A percentile compares a stretch with the other conserved stretches of the same genome.
Conservation (phyloP, 257 asterid genomes). For the Salvia miltiorrhiza region DNA sequence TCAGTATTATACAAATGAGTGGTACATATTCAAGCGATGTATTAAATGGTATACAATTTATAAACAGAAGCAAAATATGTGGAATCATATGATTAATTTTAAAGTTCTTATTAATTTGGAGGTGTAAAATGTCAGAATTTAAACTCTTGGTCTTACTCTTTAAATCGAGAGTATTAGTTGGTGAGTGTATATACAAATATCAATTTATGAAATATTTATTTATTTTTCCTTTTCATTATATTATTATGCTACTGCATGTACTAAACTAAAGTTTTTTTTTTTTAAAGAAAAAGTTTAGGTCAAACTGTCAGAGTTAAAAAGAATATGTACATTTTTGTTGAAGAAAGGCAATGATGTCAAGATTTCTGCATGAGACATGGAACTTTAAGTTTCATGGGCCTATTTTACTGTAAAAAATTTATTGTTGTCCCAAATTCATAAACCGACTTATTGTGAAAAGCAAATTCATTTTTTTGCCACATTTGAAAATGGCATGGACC, state of each 20-base stretch:
- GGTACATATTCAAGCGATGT: too few species aligned
- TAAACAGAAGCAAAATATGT: too few species aligned
- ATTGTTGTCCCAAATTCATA: not conserved
- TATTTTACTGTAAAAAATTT: not conserved
- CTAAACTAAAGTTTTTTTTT: too few species aligned
- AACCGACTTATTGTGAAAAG: not conserved
- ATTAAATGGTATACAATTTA: too few species aligned
- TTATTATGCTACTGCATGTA: not conserved
- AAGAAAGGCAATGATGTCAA: not conserved
- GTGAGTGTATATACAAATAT: too few species aligned
- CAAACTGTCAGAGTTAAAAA: not conserved
- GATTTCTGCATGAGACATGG: not conserved
- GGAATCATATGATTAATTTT: too few species aligned
- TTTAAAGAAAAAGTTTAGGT: not conserved
- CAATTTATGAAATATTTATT: too few species aligned
- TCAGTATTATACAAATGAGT: too few species aligned
- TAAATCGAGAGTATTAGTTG: too few species aligned
- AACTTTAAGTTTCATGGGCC: not conserved
- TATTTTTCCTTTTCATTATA: not conserved
- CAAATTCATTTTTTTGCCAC: not conserved
- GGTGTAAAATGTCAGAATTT: too few species aligned
- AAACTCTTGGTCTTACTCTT: too few species aligned
- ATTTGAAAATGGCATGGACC: not conserved
- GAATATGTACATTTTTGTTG: not conserved
- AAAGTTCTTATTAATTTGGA: too few species aligned